Conservation (phyloP, 495 filamentous ascomycete genomes). For the Penicillium ucsense region DNA sequence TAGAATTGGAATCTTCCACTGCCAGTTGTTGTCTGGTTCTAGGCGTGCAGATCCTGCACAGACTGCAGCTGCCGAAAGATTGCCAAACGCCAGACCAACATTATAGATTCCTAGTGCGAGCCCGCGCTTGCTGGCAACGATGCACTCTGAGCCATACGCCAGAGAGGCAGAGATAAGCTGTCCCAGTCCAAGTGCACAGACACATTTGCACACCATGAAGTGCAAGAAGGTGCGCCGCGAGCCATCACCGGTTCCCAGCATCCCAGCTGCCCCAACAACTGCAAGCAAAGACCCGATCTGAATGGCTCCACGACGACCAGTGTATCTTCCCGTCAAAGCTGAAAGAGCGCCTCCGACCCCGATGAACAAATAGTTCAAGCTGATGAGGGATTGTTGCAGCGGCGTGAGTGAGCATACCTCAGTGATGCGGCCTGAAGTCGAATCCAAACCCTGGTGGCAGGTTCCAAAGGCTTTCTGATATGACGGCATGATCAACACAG, state of each 20-base stretch:
- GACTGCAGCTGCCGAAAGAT: conserved; percentile 15
- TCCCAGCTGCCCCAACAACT: conserved; percentile 16
- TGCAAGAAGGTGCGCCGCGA: conserved; percentile 12
- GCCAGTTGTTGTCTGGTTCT: conserved; percentile 15
- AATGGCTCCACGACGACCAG: conserved; percentile 13
- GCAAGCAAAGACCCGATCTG: conserved; percentile 13
- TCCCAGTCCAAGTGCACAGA: conserved; percentile 18
- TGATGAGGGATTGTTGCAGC: conserved; percentile 21
- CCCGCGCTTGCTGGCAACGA: conserved; percentile 19
- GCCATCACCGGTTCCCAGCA: conserved; percentile 15
- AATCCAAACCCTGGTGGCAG: conserved; percentile 9
- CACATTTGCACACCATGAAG: conserved; percentile 24
- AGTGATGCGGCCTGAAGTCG: conserved; percentile 1
- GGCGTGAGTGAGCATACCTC: conserved; percentile 14
- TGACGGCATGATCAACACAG: conserved; percentile 19
- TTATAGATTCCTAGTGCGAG: conserved; percentile 19
- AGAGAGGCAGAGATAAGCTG: conserved; percentile 12
- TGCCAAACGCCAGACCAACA: conserved; percentile 18
- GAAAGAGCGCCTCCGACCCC: conserved; percentile 17
- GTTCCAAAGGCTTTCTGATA: conserved; percentile 16
- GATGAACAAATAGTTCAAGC: conserved; percentile 18
- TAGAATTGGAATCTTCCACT: conserved; percentile 23
- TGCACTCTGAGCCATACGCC: conserved; percentile 22
- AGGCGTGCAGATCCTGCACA: conserved; percentile 17
- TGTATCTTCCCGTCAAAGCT: conserved; percentile 11